phyloP scores from a whole-genome alignment of 441 rosid genomes.

The Adansonia gregorii region DNA sequence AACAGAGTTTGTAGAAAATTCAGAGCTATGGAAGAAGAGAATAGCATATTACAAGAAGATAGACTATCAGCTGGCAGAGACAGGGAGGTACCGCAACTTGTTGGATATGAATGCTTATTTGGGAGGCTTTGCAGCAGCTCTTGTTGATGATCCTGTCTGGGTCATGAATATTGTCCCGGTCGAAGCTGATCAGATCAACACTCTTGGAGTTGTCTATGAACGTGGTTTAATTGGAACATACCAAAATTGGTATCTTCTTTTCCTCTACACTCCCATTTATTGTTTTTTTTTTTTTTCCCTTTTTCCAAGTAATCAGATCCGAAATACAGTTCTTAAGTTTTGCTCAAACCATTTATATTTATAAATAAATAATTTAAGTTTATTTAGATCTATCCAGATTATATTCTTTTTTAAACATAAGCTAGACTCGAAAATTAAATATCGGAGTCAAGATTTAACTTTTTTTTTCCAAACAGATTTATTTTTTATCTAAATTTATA shows the following conservation, averaged over 20 bases:
- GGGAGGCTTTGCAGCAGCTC: constrained; percentile 65
- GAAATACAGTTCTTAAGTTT: no score
- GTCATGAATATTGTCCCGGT: constrained; percentile 61
- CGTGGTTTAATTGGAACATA: constrained; percentile 71
- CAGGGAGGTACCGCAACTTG: constrained; percentile 58
- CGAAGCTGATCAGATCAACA: constrained; percentile 44
- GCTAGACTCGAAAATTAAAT: no score
- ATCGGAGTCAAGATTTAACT: no score
- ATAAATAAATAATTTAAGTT: no score
- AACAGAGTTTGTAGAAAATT: constrained; percentile 40
- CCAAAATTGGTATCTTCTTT: constrained; percentile 55
- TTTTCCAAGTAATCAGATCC: no score
- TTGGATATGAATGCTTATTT: constrained; percentile 65
- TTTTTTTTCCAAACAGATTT: no score
- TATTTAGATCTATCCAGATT: no score
- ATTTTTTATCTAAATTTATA: no score
- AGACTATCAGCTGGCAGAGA: constrained; percentile 50
- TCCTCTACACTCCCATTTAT: background rate
- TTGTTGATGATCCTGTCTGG: constrained; percentile 58
- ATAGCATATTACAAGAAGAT: constrained; percentile 51
- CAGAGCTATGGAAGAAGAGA: constrained; percentile 55
- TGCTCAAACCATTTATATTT: no score
- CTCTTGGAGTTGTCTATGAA: constrained; percentile 64
- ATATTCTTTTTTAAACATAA: no score
- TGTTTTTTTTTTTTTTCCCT: background rate